Evolutionary conservation across 2,329 filamentous ascomycete species (phyloP).

Genomic region (Colletotrichum eremochloae): DNA sequence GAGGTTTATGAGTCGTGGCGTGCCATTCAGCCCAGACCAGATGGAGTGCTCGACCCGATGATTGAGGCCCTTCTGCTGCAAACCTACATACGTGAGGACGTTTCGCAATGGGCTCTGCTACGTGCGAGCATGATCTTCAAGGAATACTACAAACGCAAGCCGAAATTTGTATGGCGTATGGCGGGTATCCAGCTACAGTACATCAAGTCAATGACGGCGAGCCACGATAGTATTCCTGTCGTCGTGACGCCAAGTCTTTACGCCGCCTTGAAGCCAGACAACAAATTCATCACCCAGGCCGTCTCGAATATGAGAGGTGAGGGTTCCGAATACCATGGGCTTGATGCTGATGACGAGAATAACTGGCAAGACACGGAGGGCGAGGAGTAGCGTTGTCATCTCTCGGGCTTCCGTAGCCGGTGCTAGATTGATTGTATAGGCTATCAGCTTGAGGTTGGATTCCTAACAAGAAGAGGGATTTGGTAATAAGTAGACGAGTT

Average conservation of each 20-base stretch:
- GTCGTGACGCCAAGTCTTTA: slow-evolving; percentile 55
- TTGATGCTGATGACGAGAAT: slow-evolving; percentile 33
- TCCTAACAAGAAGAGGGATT: background rate
- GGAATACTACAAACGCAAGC: slow-evolving; percentile 46
- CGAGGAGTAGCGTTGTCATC: background rate
- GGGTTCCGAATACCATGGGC: slow-evolving; percentile 16
- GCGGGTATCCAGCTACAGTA: slow-evolving; percentile 62
- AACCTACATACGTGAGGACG: slow-evolving; percentile 47
- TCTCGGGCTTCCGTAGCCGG: background rate
- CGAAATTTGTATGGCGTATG: slow-evolving; percentile 61
- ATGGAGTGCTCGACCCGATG: slow-evolving; percentile 36
- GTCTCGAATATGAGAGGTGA: slow-evolving; percentile 40
- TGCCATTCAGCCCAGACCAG: slow-evolving; percentile 52
- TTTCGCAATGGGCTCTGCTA: slow-evolving; percentile 59
- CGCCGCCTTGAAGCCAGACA: slow-evolving; percentile 54
- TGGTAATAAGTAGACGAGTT: background rate
- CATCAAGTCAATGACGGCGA: slow-evolving; percentile 57
- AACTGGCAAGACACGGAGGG: background rate
- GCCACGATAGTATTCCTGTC: slow-evolving; percentile 45
- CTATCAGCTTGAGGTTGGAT: background rate
- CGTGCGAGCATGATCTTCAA: slow-evolving; percentile 65
- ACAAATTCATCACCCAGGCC: slow-evolving; percentile 44
- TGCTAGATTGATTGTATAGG: background rate
- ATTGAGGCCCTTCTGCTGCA: slow-evolving; percentile 45
- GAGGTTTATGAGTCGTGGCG: slow-evolving; percentile 58